A percentile compares a stretch with the other conserved stretches of the same genome.
Conservation (phyloP, 73 alveolate species). For the Stentor coeruleus region DNA sequence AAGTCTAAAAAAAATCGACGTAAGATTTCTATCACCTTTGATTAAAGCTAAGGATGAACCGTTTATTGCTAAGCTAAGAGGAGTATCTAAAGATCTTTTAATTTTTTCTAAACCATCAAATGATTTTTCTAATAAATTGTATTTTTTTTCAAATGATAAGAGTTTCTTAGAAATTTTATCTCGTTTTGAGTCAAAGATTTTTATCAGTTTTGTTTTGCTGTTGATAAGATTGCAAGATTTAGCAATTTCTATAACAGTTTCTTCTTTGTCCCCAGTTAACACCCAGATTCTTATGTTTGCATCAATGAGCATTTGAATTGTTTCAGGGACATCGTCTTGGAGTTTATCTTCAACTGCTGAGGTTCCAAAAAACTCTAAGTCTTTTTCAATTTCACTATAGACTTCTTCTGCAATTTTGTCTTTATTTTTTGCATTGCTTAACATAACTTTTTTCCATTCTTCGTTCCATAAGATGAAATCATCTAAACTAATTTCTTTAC, state of each 20-base stretch:
- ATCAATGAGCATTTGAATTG: slow-evolving; percentile 79
- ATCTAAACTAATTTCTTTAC: slow-evolving; percentile 49
- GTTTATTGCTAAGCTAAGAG: slow-evolving; percentile 60
- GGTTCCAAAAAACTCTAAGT: slow-evolving; percentile 78
- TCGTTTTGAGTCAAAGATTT: slow-evolving; percentile 29
- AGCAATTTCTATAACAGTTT: slow-evolving; percentile 89
- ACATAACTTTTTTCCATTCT: slow-evolving; percentile 14
- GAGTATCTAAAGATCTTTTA: slow-evolving; percentile 16
- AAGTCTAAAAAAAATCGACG: slow-evolving; percentile 35
- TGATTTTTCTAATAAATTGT: slow-evolving; percentile 16
- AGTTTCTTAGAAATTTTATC: slow-evolving; percentile 47
- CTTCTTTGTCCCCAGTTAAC: slow-evolving; percentile 93
- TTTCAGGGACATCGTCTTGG: slow-evolving; percentile 96
- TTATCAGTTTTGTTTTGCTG: slow-evolving; percentile 53
- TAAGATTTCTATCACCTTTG: slow-evolving; percentile 14
- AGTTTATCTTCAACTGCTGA: slow-evolving; percentile 97
- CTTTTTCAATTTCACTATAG: slow-evolving; percentile 74
- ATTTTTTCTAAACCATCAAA: slow-evolving; percentile 21
- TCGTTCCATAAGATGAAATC: slow-evolving; percentile 6
- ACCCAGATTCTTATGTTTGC: slow-evolving; percentile 94
- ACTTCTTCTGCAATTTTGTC: slow-evolving; percentile 44
- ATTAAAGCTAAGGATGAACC: slow-evolving; percentile 59
- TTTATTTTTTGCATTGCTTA: slow-evolving; percentile 31
- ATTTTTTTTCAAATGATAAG: slow-evolving; percentile 19
- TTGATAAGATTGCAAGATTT: slow-evolving; percentile 69